Base-by-base conservation (phyloP, 192 early-diverging fungal genomes). In the Coemansia sp. region DNA sequence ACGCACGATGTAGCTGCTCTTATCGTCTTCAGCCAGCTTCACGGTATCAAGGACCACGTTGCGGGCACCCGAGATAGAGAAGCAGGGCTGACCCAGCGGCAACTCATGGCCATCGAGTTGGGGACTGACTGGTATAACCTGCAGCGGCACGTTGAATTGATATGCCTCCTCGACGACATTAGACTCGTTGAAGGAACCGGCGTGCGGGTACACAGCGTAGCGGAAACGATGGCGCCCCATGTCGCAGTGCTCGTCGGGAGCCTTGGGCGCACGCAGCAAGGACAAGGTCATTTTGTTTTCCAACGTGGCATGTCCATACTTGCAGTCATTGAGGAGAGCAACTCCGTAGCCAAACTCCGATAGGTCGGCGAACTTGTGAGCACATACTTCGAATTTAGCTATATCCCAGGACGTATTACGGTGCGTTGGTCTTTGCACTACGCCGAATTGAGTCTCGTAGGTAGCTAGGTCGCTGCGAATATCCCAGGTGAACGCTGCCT, bases 291-390 rank as follows among this genome's bases (percentile, higher is more conserved):
- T 92, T 4, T 86, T 84, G 68, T 95, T 94, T 14, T 84, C 89
- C 66, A 93, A 86, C 3, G 90, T 90, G 6, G 95, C 85, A 66
- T 93, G 94, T n/a, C 97, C 97, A 75, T 95, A 99, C 75, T 99
- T 99, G 87, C 92, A 90, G 75, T 99, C 96, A 71, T 95, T 98
- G 63, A 97, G 73, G 38, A 99, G 74, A 1, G 96, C 90, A 5
- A 97, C 91, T 37, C 97, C 97, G 76, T 93, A 98, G 1, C 97
- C 95, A 68, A 88, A 92, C 72, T 99, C 96, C 5, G 93, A 95
- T 2, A 94, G 84, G 62, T 99, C 97, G 3, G 91, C 95, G 87
- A 92, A 99, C 70, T 96, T 96, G 86, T 99, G 97, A 1, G 89
- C 96, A 63, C 94, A 95, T 3, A 97, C 96, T 84, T 99, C 97